Base-by-base conservation (phyloP, 148 eudicot genomes). In the Rhododendron ferrugineum region DNA sequence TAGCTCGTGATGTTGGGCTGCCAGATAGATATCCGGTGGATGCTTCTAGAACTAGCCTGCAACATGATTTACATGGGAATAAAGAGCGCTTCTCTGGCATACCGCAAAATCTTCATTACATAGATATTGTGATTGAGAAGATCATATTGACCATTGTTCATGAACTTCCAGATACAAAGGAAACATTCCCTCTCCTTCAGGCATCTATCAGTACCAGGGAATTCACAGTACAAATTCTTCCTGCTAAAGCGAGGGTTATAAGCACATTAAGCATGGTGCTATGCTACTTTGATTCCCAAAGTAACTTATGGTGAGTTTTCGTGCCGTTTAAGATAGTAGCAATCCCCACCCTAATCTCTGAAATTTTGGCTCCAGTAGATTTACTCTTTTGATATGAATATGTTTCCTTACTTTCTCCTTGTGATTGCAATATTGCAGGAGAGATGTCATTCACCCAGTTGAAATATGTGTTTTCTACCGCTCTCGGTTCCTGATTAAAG, bases 171-270 rank as follows among this genome's bases (percentile, higher is more conserved):
- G 93, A 91, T 88, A 88, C 91, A 73, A 89, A 82, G 82, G 96
- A 91, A 81, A 93, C 89, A 87, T 89, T 94, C 58, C 94, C 97
- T 62, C 92, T 96, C 77, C 93, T 96, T 76, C 95, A 92, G 88
- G 96, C 93, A 87, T 88, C 92, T 75, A 89, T 94, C 78, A 82
- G 88, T 81, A 85, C 81, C 79, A 86, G 85, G 87, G 92, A 95
- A 84, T 89, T 95, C 82, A 86, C 88, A 47, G 32, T 95, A 82
- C 99, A 97, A 88, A 85, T 94, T 54, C 86, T 91, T 68, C 84
- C 90, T 82, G 75, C 87, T 78, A 97, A 95, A 88, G 87, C 80
- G 26, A 94, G 99, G 91, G 91, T 91, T 87, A 94, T 97, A 89
- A 88, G 93, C 91, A 91, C 82, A 82, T 87, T 92, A 72, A 90